Conservation (phyloP, 208 protist genomes). For the Balamuthia mandrillaris region DNA sequence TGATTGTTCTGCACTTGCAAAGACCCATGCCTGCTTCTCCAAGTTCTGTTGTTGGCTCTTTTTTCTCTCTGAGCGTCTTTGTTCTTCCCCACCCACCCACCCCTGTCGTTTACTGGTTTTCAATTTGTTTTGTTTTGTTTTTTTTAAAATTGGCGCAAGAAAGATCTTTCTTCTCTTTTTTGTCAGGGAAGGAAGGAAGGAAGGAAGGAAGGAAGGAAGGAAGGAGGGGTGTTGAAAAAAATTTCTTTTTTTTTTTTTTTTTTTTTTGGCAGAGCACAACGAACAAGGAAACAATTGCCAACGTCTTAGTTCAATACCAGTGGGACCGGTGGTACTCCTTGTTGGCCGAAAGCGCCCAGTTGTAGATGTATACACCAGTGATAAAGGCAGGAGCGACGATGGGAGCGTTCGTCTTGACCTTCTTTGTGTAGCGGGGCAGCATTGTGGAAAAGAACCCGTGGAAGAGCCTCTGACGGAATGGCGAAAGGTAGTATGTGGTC, state of each 20-base stretch:
- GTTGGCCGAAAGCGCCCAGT: not conserved
- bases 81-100: too few species aligned
- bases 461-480: slow-evolving; percentile 26
- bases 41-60: not conserved
- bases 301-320: too few species aligned
- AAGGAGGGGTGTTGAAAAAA: not conserved
- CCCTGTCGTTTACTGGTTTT: not conserved
- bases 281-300: not conserved
- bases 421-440: not conserved
- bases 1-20: slow-evolving; percentile 46
- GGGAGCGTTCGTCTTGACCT: slow-evolving; percentile 1
- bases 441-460: not conserved
- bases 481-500: slow-evolving; percentile 6
- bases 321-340: not conserved
- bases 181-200: not conserved
- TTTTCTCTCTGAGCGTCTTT: not conserved
- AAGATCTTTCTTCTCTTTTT: not conserved
- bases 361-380: not conserved
- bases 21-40: slow-evolving; percentile 35
- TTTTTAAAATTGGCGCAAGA: not conserved
- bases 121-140: not conserved
- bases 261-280: not conserved
- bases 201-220: not conserved
- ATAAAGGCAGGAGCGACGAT: not conserved
- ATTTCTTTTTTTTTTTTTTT: not conserved